Evolutionary conservation across 208 protist species (phyloP).

Genomic region (Wallacemonas collosoma): DNA sequence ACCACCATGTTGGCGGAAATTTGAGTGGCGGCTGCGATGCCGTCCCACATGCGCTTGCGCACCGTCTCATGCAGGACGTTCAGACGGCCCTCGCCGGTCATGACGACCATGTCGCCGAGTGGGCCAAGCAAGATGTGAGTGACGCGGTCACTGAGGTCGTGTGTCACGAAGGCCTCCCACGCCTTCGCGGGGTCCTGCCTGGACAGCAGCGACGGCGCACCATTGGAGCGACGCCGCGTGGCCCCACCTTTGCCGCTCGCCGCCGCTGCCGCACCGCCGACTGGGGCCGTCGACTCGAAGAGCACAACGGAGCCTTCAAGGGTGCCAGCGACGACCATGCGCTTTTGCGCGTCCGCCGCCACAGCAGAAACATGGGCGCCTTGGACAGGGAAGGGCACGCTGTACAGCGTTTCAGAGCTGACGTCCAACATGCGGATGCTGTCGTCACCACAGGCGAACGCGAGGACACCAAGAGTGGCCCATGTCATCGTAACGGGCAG

Average conservation of each 20-base stretch:
- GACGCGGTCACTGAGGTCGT: constrained; percentile 66
- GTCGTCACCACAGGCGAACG: constrained; percentile 79
- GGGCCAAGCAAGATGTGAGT: constrained; percentile 64
- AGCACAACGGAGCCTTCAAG: constrained; percentile 70
- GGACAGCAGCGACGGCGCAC: constrained; percentile 1
- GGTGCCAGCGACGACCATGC: constrained; percentile 60
- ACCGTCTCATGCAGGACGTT: constrained; percentile 88
- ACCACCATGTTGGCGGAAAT: constrained; percentile 87
- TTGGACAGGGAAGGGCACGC: constrained; percentile 58
- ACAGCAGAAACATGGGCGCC: constrained; percentile 61
- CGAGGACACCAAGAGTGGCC: constrained; percentile 67
- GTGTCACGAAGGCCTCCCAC: constrained; percentile 77
- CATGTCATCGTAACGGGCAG: constrained; percentile 72
- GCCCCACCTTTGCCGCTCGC: background rate
- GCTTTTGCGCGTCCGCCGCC: constrained; percentile 32
- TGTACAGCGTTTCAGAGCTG: constrained; percentile 67
- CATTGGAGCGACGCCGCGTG: background rate
- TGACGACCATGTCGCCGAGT: constrained; percentile 60
- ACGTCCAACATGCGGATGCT: constrained; percentile 86
- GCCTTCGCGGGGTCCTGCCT: constrained; percentile 32
- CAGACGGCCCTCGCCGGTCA: constrained; percentile 52
- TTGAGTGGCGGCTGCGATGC: constrained; percentile 83
- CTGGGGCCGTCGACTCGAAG: constrained; percentile 35
- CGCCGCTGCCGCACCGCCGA: background rate
- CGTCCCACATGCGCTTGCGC: constrained; percentile 83